Evolutionary conservation across 345 rosid species (phyloP), one percentile per base, ranked within the genome.

Genomic region (Heritiera fomes): DNA sequence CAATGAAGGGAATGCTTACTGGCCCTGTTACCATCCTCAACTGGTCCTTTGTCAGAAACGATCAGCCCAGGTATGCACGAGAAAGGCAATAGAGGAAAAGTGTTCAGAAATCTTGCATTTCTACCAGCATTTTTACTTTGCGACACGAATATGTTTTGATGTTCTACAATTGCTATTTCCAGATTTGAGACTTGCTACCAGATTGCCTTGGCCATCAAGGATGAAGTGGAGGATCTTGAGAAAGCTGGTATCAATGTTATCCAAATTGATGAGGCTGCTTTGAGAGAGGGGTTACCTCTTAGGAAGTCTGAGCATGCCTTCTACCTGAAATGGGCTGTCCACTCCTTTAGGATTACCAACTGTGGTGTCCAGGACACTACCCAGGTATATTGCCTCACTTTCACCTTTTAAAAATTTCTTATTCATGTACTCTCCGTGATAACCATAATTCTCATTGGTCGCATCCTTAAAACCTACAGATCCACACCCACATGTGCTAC

Each of bases 1-100:
- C 98, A 49, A 95, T 95, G 99, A 95, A 95, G 88, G 99, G 99
- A 67, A 95, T 95, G 99, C 99, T 95, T 86, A 95, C 98, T n/a
- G 99, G 99, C 58, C 99, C 99, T 20, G 99, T 95, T 81, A 95
- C 98, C 79, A 95, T 93, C 79, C 92, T 95, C 75, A 93, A 95
- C 92, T 95, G 99, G 99, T 95, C 99, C 77, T 95, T 95, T 43
- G 98, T 96, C 77, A 84, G 98, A 61, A 96, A 96, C 80, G 98
- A 95, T 90, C 99, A 95, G 82, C 98, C 98, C 14, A 92, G 98
- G 98, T 95, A 93, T 75, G 46, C 46, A 41, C 4, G 32, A 28
- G 13, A 76, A 30, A 45, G 56, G 32, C 61, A 30, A 40, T 73
- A 8, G 4, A 4, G 46, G 45, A 28, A 43, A 49, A 70, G n/a